Evolutionary conservation across 148 eudicot genomes (phyloP).

Genomic region (Chenopodium album): DNA sequence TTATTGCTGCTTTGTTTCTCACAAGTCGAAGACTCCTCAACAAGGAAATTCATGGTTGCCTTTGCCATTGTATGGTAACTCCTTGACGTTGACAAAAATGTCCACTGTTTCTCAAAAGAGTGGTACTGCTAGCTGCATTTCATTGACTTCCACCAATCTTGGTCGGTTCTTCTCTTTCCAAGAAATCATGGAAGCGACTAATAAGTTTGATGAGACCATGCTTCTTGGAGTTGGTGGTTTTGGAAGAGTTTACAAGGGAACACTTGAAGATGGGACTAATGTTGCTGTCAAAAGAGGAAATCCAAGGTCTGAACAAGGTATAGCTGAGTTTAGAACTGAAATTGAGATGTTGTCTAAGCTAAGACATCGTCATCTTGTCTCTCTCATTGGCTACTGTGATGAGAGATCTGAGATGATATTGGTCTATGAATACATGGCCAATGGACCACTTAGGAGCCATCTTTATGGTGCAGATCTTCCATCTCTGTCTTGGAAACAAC

Average conservation of each 20-base stretch:
- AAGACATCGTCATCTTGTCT: constrained; percentile 94
- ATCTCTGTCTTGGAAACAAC: constrained; percentile 82
- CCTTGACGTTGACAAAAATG: constrained; percentile 73
- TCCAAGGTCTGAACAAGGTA: constrained; percentile 93
- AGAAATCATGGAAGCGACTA: constrained; percentile 90
- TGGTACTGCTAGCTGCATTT: constrained; percentile 90
- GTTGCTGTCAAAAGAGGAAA: constrained; percentile 97
- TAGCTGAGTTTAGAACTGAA: constrained; percentile 89
- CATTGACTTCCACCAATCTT: constrained; percentile 67
- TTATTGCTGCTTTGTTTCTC: constrained; percentile 52
- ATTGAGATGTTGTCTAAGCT: constrained; percentile 96
- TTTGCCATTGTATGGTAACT: constrained; percentile 80
- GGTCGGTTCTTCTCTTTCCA: constrained; percentile 82
- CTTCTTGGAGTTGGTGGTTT: constrained; percentile 98
- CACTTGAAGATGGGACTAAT: constrained; percentile 75
- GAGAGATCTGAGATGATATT: constrained; percentile 95
- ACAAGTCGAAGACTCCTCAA: constrained; percentile 46
- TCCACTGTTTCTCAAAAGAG: constrained; percentile 90
- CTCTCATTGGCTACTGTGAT: constrained; percentile 93
- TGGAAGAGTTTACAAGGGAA: constrained; percentile 90
- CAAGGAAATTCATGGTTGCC: constrained; percentile 81
- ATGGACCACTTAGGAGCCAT: constrained; percentile 96
- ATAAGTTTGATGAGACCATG: constrained; percentile 76
- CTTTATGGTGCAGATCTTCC: constrained; percentile 87
- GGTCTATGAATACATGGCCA: constrained; percentile 96